Evolutionary conservation across 2,329 filamentous ascomycete species (phyloP).

Genomic region (Dothideomycetes sp.): DNA sequence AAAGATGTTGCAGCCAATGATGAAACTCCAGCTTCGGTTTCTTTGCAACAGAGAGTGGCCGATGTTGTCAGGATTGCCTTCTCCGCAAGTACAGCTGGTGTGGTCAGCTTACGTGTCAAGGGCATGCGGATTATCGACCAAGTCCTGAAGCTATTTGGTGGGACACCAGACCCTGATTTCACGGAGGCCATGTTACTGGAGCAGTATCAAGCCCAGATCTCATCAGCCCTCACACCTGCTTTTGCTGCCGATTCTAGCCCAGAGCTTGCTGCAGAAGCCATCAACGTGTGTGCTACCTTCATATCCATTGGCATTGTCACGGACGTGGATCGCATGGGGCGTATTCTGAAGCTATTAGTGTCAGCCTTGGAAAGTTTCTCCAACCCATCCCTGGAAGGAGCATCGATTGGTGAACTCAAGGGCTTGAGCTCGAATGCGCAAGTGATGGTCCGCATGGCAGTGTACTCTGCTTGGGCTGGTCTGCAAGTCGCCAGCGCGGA

Average conservation of each 20-base stretch:
- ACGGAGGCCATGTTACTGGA: conserved; percentile 93
- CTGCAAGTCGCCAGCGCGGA: conserved; percentile 90
- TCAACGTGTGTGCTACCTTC: conserved; percentile 96
- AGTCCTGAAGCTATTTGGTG: conserved; percentile 87
- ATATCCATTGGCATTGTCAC: conserved; percentile 96
- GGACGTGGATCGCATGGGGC: conserved; percentile 95
- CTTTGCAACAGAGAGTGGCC: conserved; percentile 71
- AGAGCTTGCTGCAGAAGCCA: conserved; percentile 86
- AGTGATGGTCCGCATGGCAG: conserved; percentile 96
- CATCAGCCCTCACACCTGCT: conserved; percentile 87
- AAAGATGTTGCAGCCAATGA: conserved; percentile 71
- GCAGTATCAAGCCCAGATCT: conserved; percentile 97
- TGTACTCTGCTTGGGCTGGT: conserved; percentile 95
- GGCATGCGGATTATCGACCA: conserved; percentile 90
- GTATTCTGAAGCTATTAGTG: conserved; percentile 88
- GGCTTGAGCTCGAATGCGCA: conserved; percentile 90
- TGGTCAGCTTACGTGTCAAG: conserved; percentile 80
- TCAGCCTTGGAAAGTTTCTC: conserved; percentile 88
- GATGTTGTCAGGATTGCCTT: conserved; percentile 96
- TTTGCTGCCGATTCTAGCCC: conserved; percentile 94
- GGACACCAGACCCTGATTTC: conserved; percentile 91
- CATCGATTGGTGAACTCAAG: conserved; percentile 83
- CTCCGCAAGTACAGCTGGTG: conserved; percentile 87
- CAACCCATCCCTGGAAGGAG: conserved; percentile 55
- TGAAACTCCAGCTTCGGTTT: conserved; percentile 64